Base-by-base conservation (phyloP, 2,329 filamentous ascomycete species). In the Fusarium albosuccineum region DNA sequence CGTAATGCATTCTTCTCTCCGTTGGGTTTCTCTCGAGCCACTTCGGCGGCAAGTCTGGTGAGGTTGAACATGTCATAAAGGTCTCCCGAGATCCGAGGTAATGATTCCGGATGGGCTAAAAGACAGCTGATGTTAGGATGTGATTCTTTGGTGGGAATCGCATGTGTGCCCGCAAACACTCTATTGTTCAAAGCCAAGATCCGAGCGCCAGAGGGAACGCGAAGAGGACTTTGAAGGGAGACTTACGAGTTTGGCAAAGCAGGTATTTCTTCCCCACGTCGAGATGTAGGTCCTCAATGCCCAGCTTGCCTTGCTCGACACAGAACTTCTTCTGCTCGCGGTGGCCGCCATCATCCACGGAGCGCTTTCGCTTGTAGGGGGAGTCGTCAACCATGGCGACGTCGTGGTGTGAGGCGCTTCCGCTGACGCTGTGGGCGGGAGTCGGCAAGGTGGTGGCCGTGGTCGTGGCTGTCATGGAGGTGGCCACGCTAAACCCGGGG, bases 251-350 rank as follows among this genome's bases (percentile, higher is more conserved):
- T 83, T 84, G 86, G 83, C 87, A 87, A 80, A 91, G 83, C 74
- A 89, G 84, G 80, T 90, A 90, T 81, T 89, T 90, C 74, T 85
- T 81, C 79, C 88, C 88, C 66, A 91, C 87, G 82, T 91, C 87
- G 74, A 87, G 78, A 76, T 90, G 88, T 72, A 91, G 82, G 79
- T 89, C 85, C 73, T 89, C 84, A 78, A 90, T 89, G 79, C 85
- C 85, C 70, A 86, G 81, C 79, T 82, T 85, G 80, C 85, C 82
- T 76, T 85, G 83, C 81, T 89, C 87, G 79, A 87, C 79, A 71
- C 89, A 85, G 74, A 85, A 79, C 79, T 90, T 90, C 80, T 90
- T 90, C 71, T 83, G 81, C 67, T 85, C 82, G 74, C 83, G 84
- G 73, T 85, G 83, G 66, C 85, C 86, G 56, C 77, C 71, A 70